A percentile compares a stretch with the other conserved stretches of the same genome.
Conservation (phyloP, 139 green algal species). For the Chlamydomonas sp. region DNA sequence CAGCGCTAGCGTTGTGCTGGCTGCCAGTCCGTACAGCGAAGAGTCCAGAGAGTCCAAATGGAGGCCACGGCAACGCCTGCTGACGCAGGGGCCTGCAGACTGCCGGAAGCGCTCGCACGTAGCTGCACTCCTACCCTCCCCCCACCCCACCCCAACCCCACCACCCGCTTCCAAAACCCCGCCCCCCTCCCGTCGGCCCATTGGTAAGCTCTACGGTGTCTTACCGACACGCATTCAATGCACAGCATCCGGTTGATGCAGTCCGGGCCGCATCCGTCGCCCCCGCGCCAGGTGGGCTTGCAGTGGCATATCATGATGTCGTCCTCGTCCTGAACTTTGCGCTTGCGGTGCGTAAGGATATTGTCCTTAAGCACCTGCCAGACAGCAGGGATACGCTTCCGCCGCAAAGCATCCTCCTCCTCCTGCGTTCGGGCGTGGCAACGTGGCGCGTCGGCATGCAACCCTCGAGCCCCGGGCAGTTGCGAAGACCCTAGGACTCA, state of each 20-base stretch:
- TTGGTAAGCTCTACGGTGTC: background rate
- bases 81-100: no score
- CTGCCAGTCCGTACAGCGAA: no score
- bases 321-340: conserved; percentile 87
- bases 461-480: background rate
- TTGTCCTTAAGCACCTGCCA: conserved; percentile 89
- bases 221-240: conserved; percentile 90
- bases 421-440: conserved; percentile 7
- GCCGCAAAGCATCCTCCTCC: conserved; percentile 45
- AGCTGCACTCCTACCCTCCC: background rate
- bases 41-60: no score
- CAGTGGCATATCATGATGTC: conserved; percentile 97
- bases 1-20: no score
- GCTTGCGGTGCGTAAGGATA: conserved; percentile 80
- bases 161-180: background rate
- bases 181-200: background rate
- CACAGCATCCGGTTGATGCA: conserved; percentile 97
- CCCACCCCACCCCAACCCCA: background rate
- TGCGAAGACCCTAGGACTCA: background rate
- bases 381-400: conserved; percentile 69
- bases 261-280: conserved; percentile 84
- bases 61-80: no score
- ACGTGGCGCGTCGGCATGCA: background rate
- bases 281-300: conserved; percentile 62
- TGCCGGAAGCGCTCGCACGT: background rate